Percentiles rank a stretch among this genome's conserved stretches.
Conservation (phyloP, 805 yeast species). For the Metschnikowia matae region DNA sequence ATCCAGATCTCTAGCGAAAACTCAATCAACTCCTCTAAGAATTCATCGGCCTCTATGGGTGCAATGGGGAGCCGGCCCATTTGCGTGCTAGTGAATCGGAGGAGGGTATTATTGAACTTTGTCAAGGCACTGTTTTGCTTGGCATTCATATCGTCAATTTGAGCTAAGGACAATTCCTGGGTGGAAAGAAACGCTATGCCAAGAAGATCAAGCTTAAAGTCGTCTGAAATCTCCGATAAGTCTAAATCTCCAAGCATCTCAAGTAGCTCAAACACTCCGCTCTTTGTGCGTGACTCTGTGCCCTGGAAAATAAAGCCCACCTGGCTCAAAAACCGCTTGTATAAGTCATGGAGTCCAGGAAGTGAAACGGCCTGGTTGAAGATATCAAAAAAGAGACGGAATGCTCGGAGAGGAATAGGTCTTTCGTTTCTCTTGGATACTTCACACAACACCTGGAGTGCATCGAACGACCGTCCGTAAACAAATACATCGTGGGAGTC, state of each 20-base stretch:
- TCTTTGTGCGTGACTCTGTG: not conserved
- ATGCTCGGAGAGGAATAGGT: constrained; percentile 20
- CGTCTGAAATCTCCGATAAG: constrained; percentile 5
- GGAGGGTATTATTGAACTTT: constrained; percentile 9
- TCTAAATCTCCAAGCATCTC: constrained; percentile 6
- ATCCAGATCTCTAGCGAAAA: constrained; percentile 30
- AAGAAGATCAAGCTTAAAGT: constrained; percentile 5
- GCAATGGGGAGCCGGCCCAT: constrained; percentile 37
- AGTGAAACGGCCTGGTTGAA: constrained; percentile 4
- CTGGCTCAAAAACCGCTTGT: constrained; percentile 1
- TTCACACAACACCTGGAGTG: constrained; percentile 18
- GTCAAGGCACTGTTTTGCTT: constrained; percentile 15
- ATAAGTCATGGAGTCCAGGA: constrained; percentile 6
- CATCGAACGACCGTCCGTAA: constrained; percentile 21
- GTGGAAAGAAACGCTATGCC: constrained; percentile 11
- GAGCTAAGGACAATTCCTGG: constrained; percentile 5
- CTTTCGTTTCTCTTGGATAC: constrained; percentile 13
- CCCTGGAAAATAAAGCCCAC: constrained; percentile 9
- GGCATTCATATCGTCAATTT: constrained; percentile 15
- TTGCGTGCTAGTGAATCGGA: constrained; percentile 20
- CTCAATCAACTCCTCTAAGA: constrained; percentile 24
- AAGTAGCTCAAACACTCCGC: constrained; percentile 9
- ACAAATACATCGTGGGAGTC: constrained; percentile 23
- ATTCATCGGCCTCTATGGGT: constrained; percentile 20
- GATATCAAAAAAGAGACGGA: constrained; percentile 15